Evolutionary conservation across 2,329 filamentous ascomycete species (phyloP).

Genomic region (Hymenoscyphus fructigenus): DNA sequence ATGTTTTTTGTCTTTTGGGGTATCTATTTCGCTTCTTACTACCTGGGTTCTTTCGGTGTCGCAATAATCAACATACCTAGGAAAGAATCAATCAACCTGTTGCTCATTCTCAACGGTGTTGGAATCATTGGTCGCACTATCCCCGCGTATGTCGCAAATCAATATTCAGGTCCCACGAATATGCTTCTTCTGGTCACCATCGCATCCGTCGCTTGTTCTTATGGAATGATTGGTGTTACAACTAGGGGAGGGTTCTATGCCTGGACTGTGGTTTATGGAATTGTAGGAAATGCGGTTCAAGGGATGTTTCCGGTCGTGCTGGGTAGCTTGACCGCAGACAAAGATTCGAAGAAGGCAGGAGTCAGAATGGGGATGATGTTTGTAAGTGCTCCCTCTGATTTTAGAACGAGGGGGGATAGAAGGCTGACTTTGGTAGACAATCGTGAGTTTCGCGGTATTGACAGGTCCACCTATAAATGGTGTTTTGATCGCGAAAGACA

Average conservation of each 20-base stretch:
- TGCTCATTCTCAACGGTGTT: slow-evolving; percentile 50
- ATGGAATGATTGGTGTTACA: slow-evolving; percentile 50
- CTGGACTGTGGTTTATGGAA: slow-evolving; percentile 52
- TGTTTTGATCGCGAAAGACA: not conserved
- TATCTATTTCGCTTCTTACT: slow-evolving; percentile 8
- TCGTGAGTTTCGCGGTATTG: slow-evolving; percentile 52
- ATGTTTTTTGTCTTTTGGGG: slow-evolving; percentile 8
- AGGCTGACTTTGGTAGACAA: slow-evolving; percentile 26
- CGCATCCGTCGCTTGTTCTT: slow-evolving; percentile 37
- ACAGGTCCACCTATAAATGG: slow-evolving; percentile 51
- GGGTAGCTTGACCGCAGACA: slow-evolving; percentile 49
- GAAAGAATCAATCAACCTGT: slow-evolving; percentile 37
- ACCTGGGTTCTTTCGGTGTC: slow-evolving; percentile 34
- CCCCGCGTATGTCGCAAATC: slow-evolving; percentile 46
- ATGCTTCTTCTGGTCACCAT: slow-evolving; percentile 47
- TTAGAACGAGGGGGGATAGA: not conserved
- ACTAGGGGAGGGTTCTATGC: slow-evolving; percentile 46
- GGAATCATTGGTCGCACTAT: slow-evolving; percentile 47
- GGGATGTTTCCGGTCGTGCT: slow-evolving; percentile 52
- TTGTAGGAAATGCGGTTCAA: slow-evolving; percentile 50
- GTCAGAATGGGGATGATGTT: slow-evolving; percentile 59
- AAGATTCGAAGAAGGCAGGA: slow-evolving; percentile 47
- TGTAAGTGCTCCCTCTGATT: not conserved
- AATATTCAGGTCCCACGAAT: slow-evolving; percentile 51
- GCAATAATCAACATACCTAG: slow-evolving; percentile 38